These are phyloP conservation scores for Cytidiella melzeri DNA, from an alignment of 768 basidiomycete species.

Conservation along the genomic window DNA sequence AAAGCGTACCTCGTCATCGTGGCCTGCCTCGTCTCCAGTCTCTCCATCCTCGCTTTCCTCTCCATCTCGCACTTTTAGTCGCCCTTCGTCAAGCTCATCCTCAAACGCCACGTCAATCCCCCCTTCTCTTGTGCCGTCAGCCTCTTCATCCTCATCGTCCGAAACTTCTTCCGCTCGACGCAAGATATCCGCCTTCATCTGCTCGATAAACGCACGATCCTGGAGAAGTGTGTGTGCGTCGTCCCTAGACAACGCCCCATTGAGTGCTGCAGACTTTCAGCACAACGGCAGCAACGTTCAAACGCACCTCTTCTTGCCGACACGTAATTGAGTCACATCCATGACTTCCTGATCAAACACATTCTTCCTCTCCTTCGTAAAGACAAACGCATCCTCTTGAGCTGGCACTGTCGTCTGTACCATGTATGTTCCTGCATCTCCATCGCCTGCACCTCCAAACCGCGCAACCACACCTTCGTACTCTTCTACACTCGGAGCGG, in stretches of 20 bases:
- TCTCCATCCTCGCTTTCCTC: conserved; percentile 35
- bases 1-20: conserved; percentile 25
- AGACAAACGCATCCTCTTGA: conserved; percentile 18
- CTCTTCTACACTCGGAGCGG: conserved; percentile 38
- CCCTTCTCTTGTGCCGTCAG: conserved; percentile 23
- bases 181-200: conserved; percentile 81
- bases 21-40: conserved; percentile 29
- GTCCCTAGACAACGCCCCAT: conserved; percentile 39
- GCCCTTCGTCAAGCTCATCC: conserved; percentile 43
- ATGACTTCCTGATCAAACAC: conserved; percentile 70
- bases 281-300: neutral
- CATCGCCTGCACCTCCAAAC: conserved; percentile 12
- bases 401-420: neutral
- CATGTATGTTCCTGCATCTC: neutral
- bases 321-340: conserved; percentile 49
- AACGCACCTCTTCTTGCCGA: conserved; percentile 65
- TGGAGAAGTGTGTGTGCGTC: conserved; percentile 39
- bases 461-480: conserved; percentile 20
- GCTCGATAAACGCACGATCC: conserved; percentile 55
- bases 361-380: conserved; percentile 52
- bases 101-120: conserved; percentile 38
- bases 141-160: conserved; percentile 51
- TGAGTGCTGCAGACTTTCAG: too few species aligned
- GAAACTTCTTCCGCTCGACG: conserved; percentile 64
- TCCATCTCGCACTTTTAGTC: conserved; percentile 57